These are phyloP conservation scores for Brettanomyces naardenensis DNA, from an alignment of 805 yeast genomes.

Conservation along the genomic window DNA sequence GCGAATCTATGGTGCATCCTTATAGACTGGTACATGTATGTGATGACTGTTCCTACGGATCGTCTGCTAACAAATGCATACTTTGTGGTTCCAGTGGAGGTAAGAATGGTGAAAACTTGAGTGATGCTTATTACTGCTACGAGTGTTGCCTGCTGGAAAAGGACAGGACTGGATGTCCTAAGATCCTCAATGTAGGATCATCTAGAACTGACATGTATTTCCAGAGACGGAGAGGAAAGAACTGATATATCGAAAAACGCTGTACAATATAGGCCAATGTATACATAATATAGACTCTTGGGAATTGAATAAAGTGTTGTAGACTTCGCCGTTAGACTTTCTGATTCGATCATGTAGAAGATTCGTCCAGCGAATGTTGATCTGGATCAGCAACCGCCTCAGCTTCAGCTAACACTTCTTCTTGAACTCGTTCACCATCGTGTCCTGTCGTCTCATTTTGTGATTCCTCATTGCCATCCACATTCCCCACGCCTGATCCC, in stretches of 20 bases:
- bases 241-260: background rate
- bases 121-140: conserved; percentile 74
- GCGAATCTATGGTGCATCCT: conserved; percentile 80
- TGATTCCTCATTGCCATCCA: too few species aligned
- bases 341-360: too few species aligned
- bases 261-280: too few species aligned
- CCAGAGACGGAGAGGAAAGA: background rate
- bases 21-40: conserved; percentile 62
- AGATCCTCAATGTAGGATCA: conserved; percentile 74
- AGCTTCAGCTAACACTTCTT: too few species aligned
- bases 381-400: too few species aligned
- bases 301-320: too few species aligned
- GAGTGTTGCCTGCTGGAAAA: conserved; percentile 77
- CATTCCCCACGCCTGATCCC: too few species aligned
- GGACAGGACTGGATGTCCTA: conserved; percentile 90
- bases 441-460: too few species aligned
- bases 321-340: too few species aligned
- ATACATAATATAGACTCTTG: background rate
- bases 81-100: conserved; percentile 46
- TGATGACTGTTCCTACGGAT: conserved; percentile 79
- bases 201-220: conserved; percentile 29
- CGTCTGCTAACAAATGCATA: conserved; percentile 58
- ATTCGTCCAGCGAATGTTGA: too few species aligned
- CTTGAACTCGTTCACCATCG: too few species aligned
- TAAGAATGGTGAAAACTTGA: conserved; percentile 37